Base-by-base conservation (phyloP, 192 early-diverging fungal genomes). In the Gaertneriomyces semiglobifer region DNA sequence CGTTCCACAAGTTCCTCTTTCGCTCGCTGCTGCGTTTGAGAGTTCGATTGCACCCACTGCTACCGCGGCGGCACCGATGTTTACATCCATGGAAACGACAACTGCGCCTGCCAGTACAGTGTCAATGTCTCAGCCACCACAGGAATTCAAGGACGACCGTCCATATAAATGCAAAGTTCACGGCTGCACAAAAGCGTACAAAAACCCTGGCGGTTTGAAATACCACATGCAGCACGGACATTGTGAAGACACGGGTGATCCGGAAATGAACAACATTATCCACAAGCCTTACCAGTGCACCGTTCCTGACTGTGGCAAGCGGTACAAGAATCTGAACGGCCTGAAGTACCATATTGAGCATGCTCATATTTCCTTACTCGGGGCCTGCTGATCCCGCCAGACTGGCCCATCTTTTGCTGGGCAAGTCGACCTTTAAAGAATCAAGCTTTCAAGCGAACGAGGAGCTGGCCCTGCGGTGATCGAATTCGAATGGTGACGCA, bases 301-400 rank as follows among this genome's bases (percentile, higher is more conserved):
- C 11, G 91, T 93, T 56, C 80, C 88, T 39, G 91, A 93, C 41
- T 98, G 96, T 80, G 93, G 90, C 70, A 98, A 98, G 71, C 84
- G 93, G 53, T 98, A 98, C 88, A 98, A 98, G 83, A 98, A 98
- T 75, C 76, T 96, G 60, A 97, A 97, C 72, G 96, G 96, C 6
- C 86, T 98, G 65, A 96, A 97, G 76, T 81, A 81, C 44, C 79
- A 81, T 60, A 81, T 81, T 66, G 76, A 81, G 61, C 79, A 81
- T 50, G 75, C 79, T 4, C 80, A 81, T 52, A 66, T 72, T 58
- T 72, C 71, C 4, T 54, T 72, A 18, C 65, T 72, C 42, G 71
- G 71, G 7, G 60, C 71, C 10, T 66, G 62, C 48, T 57, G 39
- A 18, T 50, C 48, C 25, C 25, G 25, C 25, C 25, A 1, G 25